These are phyloP conservation scores for Solanum gracilifrons DNA, from an alignment of 257 asterid genomes.

Conservation along the genomic window DNA sequence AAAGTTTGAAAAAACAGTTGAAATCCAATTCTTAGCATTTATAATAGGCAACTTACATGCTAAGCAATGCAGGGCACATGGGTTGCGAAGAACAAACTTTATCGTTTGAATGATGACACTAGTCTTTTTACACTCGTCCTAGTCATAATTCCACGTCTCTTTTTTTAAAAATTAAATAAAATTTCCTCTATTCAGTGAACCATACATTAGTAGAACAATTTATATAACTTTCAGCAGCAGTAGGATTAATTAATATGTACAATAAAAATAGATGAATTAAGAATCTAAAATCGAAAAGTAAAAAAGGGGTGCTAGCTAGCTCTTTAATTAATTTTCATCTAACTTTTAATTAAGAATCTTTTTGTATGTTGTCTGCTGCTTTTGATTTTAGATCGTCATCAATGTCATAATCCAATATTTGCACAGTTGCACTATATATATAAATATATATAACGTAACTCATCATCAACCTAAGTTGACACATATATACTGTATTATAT, in stretches of 20 bases:
- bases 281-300: not conserved
- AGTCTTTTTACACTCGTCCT: slow-evolving; percentile 13
- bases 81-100: not conserved
- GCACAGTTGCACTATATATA: too few species aligned
- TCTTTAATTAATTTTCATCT: not conserved
- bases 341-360: slow-evolving; percentile 22
- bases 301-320: not conserved
- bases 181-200: not conserved
- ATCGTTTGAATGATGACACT: slow-evolving; percentile 6
- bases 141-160: slow-evolving; percentile 11
- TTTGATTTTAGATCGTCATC: not conserved
- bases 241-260: not conserved
- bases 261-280: not conserved
- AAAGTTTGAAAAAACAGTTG: not conserved
- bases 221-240: not conserved
- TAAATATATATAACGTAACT: not conserved
- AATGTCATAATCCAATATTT: not conserved
- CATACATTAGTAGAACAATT: not conserved
- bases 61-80: slow-evolving; percentile 50
- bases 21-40: not conserved
- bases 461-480: not conserved
- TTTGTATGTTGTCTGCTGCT: slow-evolving; percentile 14
- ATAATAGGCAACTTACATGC: slow-evolving; percentile 22
- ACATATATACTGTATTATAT: not conserved
- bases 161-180: not conserved